These are phyloP conservation scores for Quercus wislizeni DNA, from an alignment of 306 rosid genomes.

Conservation along the genomic window DNA sequence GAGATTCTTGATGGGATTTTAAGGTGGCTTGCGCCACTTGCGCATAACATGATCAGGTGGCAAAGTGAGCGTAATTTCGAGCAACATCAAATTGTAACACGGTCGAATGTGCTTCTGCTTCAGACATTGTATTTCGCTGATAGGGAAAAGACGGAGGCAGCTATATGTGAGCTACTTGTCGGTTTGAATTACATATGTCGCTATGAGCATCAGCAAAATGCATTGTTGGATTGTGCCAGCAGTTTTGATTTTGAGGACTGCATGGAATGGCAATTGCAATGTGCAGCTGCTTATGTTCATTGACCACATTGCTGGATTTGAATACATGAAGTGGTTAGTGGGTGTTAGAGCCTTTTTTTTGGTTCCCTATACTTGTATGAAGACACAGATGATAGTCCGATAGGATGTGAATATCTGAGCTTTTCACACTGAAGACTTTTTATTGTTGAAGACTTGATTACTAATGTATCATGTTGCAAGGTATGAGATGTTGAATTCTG, in stretches of 20 bases:
- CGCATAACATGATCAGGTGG: slow-evolving; percentile 95
- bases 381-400: slow-evolving; percentile 20
- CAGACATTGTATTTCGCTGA: slow-evolving; percentile 89
- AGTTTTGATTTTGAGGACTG: slow-evolving; percentile 93
- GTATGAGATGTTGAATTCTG: slow-evolving; percentile 27
- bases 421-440: slow-evolving; percentile 32
- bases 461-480: slow-evolving; percentile 38
- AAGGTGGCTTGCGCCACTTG: slow-evolving; percentile 80
- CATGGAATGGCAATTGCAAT: slow-evolving; percentile 79
- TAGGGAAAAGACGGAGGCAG: slow-evolving; percentile 74
- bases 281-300: slow-evolving; percentile 53
- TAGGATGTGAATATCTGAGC: slow-evolving; percentile 43
- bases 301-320: slow-evolving; percentile 37
- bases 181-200: slow-evolving; percentile 95
- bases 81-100: slow-evolving; percentile 68
- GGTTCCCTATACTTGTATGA: slow-evolving; percentile 23
- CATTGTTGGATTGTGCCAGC: slow-evolving; percentile 80
- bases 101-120: slow-evolving; percentile 74
- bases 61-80: slow-evolving; percentile 92
- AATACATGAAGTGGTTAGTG: slow-evolving; percentile 25
- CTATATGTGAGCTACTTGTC: slow-evolving; percentile 75
- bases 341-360: slow-evolving; percentile 34
- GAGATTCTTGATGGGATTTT: slow-evolving; percentile 75
- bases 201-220: slow-evolving; percentile 92
- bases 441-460: slow-evolving; percentile 30